phyloP scores from a whole-genome alignment of 169 alveolate genomes.

The Fabrea salina region DNA sequence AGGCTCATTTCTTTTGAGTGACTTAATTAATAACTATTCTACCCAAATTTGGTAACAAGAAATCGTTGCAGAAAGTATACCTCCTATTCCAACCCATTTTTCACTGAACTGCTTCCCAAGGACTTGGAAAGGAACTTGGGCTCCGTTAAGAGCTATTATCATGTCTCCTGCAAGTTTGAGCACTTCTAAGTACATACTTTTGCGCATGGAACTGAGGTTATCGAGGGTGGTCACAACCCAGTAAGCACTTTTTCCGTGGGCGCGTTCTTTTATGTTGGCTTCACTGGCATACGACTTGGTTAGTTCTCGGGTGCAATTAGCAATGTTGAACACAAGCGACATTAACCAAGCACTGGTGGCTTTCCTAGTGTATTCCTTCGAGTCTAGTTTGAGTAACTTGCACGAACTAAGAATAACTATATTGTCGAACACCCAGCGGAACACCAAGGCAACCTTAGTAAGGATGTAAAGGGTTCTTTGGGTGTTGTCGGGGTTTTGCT shows the following conservation, averaged over 20 bases:
- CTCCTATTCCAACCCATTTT: slow-evolving; percentile 29
- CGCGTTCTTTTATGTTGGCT: neutral
- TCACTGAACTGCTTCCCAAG: slow-evolving; percentile 4
- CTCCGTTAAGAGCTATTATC: slow-evolving; percentile 1
- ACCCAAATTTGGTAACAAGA: neutral
- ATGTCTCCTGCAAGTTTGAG: neutral
- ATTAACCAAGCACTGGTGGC: neutral
- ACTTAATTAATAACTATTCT: neutral
- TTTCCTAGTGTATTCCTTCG: neutral
- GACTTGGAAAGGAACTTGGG: slow-evolving; percentile 2
- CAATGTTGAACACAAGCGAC: neutral
- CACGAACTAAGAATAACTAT: neutral
- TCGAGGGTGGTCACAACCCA: slow-evolving; percentile 2
- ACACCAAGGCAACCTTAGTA: neutral
- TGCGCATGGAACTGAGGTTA: neutral
- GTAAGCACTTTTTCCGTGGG: neutral
- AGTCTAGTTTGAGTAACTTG: neutral
- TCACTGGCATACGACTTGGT: neutral
- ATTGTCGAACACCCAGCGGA: neutral
- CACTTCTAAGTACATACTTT: neutral
- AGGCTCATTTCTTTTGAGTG: slow-evolving; percentile 15
- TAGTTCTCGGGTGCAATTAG: neutral
- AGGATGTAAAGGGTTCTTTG: neutral
- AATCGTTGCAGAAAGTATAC: neutral
- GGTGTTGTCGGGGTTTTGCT: neutral